These are phyloP conservation scores for Colletotrichum sublineola DNA, from an alignment of 2,329 filamentous ascomycete genomes.

Conservation along the genomic window DNA sequence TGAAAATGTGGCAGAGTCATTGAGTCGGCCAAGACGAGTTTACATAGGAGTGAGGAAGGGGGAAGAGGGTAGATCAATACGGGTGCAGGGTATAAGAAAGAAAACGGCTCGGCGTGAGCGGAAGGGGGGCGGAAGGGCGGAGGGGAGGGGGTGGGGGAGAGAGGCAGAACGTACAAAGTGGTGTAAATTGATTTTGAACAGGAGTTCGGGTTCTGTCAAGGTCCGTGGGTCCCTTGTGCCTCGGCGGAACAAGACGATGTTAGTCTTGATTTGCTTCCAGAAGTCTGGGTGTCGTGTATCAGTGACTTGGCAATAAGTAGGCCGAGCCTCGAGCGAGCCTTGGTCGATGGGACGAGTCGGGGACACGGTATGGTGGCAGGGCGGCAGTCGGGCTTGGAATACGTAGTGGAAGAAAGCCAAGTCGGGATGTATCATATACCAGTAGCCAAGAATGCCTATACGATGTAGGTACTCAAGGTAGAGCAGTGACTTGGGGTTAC, in stretches of 20 bases:
- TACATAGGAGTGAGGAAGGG: constrained; percentile 11
- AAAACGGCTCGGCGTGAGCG: background rate
- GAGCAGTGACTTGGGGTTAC: background rate
- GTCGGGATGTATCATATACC: constrained; percentile 9
- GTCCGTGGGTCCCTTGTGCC: background rate
- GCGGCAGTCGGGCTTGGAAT: background rate
- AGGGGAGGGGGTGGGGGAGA: no score
- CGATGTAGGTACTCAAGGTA: no score
- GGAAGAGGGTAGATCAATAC: constrained; percentile 14
- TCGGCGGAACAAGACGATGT: constrained; percentile 1
- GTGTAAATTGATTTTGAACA: constrained; percentile 29
- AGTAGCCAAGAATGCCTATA: background rate
- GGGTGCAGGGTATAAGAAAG: constrained; percentile 19
- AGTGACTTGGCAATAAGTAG: constrained; percentile 22
- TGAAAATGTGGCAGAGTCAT: background rate
- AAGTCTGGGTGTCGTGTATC: constrained; percentile 11
- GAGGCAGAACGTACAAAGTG: background rate
- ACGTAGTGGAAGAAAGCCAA: constrained; percentile 17
- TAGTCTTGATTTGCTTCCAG: background rate
- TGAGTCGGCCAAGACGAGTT: constrained; percentile 28
- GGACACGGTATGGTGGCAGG: background rate
- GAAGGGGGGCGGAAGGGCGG: no score
- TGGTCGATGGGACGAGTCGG: constrained; percentile 3
- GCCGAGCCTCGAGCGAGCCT: background rate
- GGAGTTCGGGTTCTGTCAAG: constrained; percentile 18